Evolutionary conservation across 306 rosid species (phyloP).

Genomic region (Cucurbita ficifolia): DNA sequence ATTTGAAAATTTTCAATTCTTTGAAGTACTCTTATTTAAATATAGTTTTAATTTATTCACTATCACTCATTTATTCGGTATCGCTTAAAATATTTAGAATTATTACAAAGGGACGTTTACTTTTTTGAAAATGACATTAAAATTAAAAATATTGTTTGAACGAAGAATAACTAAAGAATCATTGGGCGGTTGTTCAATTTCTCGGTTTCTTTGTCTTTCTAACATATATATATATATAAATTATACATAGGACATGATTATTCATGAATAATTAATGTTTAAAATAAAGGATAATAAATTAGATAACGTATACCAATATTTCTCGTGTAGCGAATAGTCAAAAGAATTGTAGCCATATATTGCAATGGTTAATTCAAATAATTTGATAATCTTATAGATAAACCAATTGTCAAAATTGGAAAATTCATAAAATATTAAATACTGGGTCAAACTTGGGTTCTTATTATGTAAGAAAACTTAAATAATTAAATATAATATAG

Average conservation of each 20-base stretch:
- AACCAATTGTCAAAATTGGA: background rate
- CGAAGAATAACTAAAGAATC: background rate
- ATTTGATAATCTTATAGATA: background rate
- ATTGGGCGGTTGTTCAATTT: background rate
- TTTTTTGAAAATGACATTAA: background rate
- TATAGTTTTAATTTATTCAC: too few relatives aligned
- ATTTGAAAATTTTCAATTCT: too few relatives aligned
- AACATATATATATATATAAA: too few relatives aligned
- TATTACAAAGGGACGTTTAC: too few relatives aligned
- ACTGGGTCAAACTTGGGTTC: background rate
- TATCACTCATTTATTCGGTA: too few relatives aligned
- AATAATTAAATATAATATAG: too few relatives aligned
- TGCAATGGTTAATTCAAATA: background rate
- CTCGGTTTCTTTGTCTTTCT: background rate
- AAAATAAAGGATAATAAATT: background rate
- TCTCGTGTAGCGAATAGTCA: background rate
- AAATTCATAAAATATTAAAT: background rate
- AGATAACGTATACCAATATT: background rate
- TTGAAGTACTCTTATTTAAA: too few relatives aligned
- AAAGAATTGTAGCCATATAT: background rate
- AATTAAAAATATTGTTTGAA: background rate
- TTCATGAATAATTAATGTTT: background rate
- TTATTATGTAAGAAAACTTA: background rate
- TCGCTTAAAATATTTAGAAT: too few relatives aligned
- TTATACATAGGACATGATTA: background rate